phyloP scores from a whole-genome alignment of 306 rosid genomes.

The Medicago lupulina region DNA sequence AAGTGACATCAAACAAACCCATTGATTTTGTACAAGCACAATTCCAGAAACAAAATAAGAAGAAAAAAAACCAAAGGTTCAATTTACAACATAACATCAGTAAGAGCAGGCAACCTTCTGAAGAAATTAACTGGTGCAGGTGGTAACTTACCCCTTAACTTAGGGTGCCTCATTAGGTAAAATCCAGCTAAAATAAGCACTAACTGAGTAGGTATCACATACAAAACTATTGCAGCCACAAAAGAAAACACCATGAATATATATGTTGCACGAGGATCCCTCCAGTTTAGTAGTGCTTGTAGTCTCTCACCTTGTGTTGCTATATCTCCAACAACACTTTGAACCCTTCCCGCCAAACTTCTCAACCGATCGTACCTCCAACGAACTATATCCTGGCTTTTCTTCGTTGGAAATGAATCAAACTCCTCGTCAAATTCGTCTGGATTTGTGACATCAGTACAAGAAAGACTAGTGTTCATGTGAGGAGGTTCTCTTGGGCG shows the following conservation, averaged over 20 bases:
- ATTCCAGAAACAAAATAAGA: conserved; percentile 21
- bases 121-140: conserved; percentile 72
- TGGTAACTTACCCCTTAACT: conserved; percentile 72
- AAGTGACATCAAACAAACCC: conserved; percentile 18
- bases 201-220: conserved; percentile 70
- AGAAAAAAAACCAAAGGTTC: background rate
- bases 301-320: conserved; percentile 92
- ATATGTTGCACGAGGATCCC: conserved; percentile 88
- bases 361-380: conserved; percentile 89
- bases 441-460: conserved; percentile 60
- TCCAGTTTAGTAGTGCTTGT: conserved; percentile 83
- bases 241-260: conserved; percentile 73
- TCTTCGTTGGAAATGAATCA: conserved; percentile 73
- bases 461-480: conserved; percentile 77
- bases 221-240: conserved; percentile 61
- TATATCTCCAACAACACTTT: conserved; percentile 85
- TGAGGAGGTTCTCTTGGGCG: conserved; percentile 85
- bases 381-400: conserved; percentile 61
- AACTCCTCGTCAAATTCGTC: conserved; percentile 95
- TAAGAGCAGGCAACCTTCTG: conserved; percentile 83
- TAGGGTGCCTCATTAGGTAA: conserved; percentile 92
- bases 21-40: conserved; percentile 36
- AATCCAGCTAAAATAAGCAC: conserved; percentile 59
- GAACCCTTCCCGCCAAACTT: conserved; percentile 81
- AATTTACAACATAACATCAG: conserved; percentile 72